Base-by-base conservation (phyloP, 495 filamentous ascomycete genomes). In the Trichocladium uniseriatum region DNA sequence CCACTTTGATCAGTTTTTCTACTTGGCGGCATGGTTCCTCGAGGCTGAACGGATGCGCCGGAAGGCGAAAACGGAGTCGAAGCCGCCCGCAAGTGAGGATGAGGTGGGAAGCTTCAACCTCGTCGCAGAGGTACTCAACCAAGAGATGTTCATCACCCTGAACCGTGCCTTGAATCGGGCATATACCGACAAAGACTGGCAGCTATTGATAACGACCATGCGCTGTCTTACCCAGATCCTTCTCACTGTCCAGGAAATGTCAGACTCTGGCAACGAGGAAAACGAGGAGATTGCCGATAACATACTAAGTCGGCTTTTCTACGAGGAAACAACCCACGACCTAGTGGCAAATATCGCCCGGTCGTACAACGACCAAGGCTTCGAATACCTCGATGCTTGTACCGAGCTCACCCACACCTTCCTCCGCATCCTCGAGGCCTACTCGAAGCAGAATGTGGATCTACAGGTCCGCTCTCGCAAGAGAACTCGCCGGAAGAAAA, bases 281-380 rank as follows among this genome's bases (percentile, higher is more conserved):
- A 88, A 99, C 56, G 87, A 94, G 64, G 94, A 97, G 52, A 96
- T 99, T 57, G 94, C 94, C 5, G 91, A 99, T 58, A 99, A 98
- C 53, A 95, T 94, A 34, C 83, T 94, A 44, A 92, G 84, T 57
- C 86, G 94, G 24, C 87, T 99, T 1, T 99, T 99, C 63, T 97
- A 99, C 68, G 94, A 99, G 65, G 89, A 97, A 58, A 82, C 84
- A 0, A 96, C 89, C 0, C 86, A 97, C 58, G 91, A 97, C 52
- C 74, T 86, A 6, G 78, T 97, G 18, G 71, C 92, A 20, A 75
- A 80, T 37, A 86, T 95, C 28, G 71, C 87, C 0, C 75, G 86
- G 53, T 79, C 79, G 15, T 97, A 90, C 65, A 95, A 91, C 54
- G 86, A 91, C 44, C 94, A 97, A 67, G 87, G 88, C 0, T 94